Conservation (phyloP, 305 asterid species). For the Solanum hybrid region DNA sequence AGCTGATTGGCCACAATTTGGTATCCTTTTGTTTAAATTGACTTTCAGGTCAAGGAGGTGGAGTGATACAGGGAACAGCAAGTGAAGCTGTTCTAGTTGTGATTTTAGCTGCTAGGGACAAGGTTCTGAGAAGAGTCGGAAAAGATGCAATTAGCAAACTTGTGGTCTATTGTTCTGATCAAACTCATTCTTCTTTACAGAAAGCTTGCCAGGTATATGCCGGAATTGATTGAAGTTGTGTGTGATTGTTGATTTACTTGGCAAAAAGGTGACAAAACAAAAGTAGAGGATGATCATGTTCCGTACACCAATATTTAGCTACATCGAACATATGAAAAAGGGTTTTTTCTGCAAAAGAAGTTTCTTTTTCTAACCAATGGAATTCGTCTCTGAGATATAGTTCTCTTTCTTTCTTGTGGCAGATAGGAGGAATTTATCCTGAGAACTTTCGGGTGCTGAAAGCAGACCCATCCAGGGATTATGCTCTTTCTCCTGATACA, state of each 20-base stretch:
- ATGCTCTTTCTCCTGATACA: constrained; percentile 61
- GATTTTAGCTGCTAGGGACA: constrained; percentile 95
- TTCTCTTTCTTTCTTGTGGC: constrained; percentile 16
- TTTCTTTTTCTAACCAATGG: not conserved
- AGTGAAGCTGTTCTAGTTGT: constrained; percentile 91
- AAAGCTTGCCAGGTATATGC: constrained; percentile 81
- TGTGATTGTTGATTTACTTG: not conserved
- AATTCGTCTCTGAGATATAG: not conserved
- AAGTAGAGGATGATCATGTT: not conserved
- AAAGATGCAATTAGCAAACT: constrained; percentile 65
- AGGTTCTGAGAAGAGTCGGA: constrained; percentile 54
- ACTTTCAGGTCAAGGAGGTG: constrained; percentile 78
- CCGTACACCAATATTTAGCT: not conserved
- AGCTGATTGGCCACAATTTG: constrained; percentile 6
- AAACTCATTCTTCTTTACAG: constrained; percentile 69
- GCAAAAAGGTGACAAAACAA: not conserved
- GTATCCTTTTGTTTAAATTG: constrained; percentile 17
- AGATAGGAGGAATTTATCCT: constrained; percentile 79
- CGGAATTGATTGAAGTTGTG: not conserved
- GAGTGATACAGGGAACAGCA: constrained; percentile 95
- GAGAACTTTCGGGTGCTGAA: constrained; percentile 65
- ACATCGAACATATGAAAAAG: not conserved
- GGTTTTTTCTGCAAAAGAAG: not conserved
- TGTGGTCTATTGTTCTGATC: constrained; percentile 84
- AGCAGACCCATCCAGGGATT: constrained; percentile 53